Evolutionary conservation across 345 rosid species (phyloP).

Genomic region (Moricandia arvensis): DNA sequence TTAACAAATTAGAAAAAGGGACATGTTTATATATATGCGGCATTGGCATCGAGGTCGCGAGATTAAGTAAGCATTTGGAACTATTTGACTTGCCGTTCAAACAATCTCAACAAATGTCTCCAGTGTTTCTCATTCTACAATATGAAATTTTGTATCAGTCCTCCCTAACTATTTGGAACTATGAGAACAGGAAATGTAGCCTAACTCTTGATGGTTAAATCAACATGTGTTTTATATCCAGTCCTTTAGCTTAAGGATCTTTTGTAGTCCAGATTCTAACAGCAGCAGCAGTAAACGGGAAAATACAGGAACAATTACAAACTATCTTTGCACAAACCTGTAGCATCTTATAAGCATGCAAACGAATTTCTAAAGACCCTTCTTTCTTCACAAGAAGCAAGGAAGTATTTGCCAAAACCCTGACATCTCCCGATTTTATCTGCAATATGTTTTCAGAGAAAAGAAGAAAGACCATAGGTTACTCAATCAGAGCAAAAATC

Average conservation of each 20-base stretch:
- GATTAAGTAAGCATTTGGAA: background rate
- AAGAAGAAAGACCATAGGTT: background rate
- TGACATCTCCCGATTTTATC: conserved; percentile 83
- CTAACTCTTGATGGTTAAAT: background rate
- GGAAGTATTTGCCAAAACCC: conserved; percentile 63
- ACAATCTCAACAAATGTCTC: background rate
- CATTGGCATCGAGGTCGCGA: background rate
- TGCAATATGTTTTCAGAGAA: conserved; percentile 29
- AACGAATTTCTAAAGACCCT: conserved; percentile 80
- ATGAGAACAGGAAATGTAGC: background rate
- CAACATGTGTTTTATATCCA: background rate
- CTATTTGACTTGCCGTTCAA: background rate
- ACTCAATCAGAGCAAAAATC: background rate
- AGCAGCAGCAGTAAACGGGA: background rate
- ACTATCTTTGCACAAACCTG: conserved; percentile 53
- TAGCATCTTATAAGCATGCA: conserved; percentile 89
- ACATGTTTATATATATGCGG: background rate
- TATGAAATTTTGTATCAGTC: background rate
- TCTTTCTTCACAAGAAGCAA: conserved; percentile 69
- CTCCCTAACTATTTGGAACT: background rate
- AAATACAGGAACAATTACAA: background rate
- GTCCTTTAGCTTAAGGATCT: conserved; percentile 1
- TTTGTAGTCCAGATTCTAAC: background rate
- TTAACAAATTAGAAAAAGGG: background rate
- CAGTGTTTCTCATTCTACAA: background rate